Percentiles rank a stretch among this genome's conserved stretches.
Evolutionary conservation across 352 stramenopile species (phyloP).

Genomic region (Globisporangium viniferum): DNA sequence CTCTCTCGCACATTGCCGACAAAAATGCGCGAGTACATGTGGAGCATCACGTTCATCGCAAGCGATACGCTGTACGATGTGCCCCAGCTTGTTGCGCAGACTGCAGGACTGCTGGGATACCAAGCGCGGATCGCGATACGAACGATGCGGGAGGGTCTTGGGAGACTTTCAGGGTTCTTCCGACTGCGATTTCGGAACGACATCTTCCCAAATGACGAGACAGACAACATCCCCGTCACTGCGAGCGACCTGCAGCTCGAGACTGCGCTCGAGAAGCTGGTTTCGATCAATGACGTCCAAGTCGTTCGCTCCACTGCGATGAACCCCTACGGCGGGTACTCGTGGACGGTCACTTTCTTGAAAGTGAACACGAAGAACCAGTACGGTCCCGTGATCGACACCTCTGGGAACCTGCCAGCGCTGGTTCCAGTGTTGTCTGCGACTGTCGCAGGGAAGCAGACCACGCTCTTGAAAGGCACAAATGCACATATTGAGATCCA

Average conservation of each 20-base stretch:
- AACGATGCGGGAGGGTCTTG: conserved; percentile 58
- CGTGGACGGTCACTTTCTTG: conserved; percentile 84
- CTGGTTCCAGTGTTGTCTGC: conserved; percentile 41
- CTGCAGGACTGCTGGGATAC: conserved; percentile 53
- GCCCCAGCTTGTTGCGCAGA: conserved; percentile 44
- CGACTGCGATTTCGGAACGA: conserved; percentile 66
- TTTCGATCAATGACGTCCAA: conserved; percentile 61
- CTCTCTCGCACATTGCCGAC: conserved; percentile 41
- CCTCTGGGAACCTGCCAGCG: conserved; percentile 62
- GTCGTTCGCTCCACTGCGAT: conserved; percentile 62
- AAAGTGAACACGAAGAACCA: conserved; percentile 75
- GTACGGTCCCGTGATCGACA: conserved; percentile 67
- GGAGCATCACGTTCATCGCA: conserved; percentile 74
- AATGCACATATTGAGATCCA: conserved; percentile 51
- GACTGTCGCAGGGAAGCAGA: conserved; percentile 23
- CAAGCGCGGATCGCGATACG: conserved; percentile 41
- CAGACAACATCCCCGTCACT: conserved; percentile 54
- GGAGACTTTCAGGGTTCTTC: conserved; percentile 66
- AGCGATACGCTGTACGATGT: conserved; percentile 67
- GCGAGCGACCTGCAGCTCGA: conserved; percentile 57
- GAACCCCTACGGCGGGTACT: conserved; percentile 74
- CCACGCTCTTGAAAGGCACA: conserved; percentile 44
- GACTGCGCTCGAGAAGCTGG: conserved; percentile 60
- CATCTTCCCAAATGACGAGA: conserved; percentile 74
- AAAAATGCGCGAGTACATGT: conserved; percentile 52